Evolutionary conservation across 2,329 filamentous ascomycete genomes (phyloP), one percentile per base, ranked within the genome.

Genomic region (Dothistroma septosporum): DNA sequence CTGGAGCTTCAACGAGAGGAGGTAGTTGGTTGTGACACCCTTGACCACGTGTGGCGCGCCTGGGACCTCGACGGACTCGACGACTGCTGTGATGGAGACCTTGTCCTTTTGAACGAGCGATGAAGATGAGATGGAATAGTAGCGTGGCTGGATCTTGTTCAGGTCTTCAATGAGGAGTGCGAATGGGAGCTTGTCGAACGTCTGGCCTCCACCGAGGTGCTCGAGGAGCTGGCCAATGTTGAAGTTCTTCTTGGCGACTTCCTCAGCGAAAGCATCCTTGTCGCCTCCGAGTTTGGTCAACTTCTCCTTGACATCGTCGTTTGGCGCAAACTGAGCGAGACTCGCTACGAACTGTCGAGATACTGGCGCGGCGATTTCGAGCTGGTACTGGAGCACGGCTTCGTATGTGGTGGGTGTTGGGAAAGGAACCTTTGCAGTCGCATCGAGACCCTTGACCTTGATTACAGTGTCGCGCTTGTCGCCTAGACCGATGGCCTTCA

Each of bases 71-170:
- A 92, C 84, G 12, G 88, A 91, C 76, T 97, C 94, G 61, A 99
- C 93, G 46, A 97, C 89, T 60, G 93, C 93, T 16, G 94, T 99
- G 71, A 99, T 89, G 62, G 94, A 91, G 67, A 99, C 92, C 80
- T 92, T 93, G 78, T 96, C 88, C 74, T 94, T 92, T 74, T 99
- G 92, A 16, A 96, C 92, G 9, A 92, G 76, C 7, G 94, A 97
- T 0, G 94, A 97, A 0, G 95, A 99, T 1, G 94, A 99, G 76
- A 99, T 99, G 54, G 95, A 99, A 81, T 99, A 99, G 83, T 97
- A 99, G 54, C 94, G 91, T 44, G 94, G 93, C 77, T 99, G 94
- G 60, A 99, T 86, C 82, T 97, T 97, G 78, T 87, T 90, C 63
- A 99, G 78, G 66, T 91, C 90, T 81, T 99, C 94, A 67, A 99